phyloP scores from a whole-genome alignment of 139 green algal species.

The Trebouxia sp. region DNA sequence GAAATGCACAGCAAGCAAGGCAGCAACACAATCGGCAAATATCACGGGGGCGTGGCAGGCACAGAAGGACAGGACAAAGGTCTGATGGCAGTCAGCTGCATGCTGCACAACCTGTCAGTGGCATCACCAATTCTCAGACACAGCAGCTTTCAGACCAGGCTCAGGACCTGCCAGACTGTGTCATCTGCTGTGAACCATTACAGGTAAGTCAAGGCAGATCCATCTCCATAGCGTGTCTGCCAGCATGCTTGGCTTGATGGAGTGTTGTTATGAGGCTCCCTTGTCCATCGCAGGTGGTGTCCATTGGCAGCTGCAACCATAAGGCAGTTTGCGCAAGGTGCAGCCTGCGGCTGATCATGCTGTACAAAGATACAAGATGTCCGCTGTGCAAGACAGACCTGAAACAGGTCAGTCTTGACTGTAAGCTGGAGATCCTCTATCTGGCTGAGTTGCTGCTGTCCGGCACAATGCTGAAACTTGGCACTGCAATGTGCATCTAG shows the following conservation, averaged over 20 bases:
- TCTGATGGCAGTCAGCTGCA: neutral
- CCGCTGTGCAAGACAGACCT: constrained; percentile 71
- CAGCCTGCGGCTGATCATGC: constrained; percentile 51
- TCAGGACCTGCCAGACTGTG: neutral
- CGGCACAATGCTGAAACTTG: too few species aligned
- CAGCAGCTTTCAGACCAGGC: neutral
- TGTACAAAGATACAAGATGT: constrained; percentile 65
- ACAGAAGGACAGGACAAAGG: neutral
- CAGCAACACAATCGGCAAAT: neutral
- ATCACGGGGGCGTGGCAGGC: neutral
- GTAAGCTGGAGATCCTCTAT: too few species aligned
- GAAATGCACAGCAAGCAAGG: neutral
- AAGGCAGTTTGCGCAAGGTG: constrained; percentile 12
- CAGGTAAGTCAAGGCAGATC: neutral
- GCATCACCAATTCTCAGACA: neutral
- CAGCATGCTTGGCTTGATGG: neutral
- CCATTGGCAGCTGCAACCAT: constrained; percentile 19
- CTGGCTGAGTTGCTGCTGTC: too few species aligned
- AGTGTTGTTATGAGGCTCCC: neutral
- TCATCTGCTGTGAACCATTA: constrained; percentile 16
- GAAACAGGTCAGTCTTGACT: constrained; percentile 34
- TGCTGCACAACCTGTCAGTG: neutral
- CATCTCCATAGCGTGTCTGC: too few species aligned
- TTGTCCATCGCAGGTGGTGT: neutral
- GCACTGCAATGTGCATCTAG: too few species aligned